Conservation (phyloP, 768 basidiomycete genomes). For the Pleurotus salmoneostramineus region DNA sequence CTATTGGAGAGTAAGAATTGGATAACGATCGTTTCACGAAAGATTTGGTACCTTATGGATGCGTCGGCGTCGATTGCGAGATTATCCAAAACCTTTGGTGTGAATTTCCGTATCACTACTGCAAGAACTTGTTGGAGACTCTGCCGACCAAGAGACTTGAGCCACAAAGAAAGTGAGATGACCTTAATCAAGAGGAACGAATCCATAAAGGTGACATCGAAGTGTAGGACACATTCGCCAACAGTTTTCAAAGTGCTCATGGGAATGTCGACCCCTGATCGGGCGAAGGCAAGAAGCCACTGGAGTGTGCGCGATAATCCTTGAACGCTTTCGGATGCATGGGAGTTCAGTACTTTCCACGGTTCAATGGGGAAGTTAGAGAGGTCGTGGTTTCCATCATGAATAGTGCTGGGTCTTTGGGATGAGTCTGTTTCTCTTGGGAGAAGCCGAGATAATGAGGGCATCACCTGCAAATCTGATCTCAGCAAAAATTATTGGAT, state of each 20-base stretch:
- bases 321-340: constrained; percentile 35
- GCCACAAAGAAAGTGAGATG: constrained; percentile 55
- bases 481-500: neutral
- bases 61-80: constrained; percentile 25
- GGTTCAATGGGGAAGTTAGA: constrained; percentile 38
- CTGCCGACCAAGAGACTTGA: constrained; percentile 54
- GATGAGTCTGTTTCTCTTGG: constrained; percentile 45
- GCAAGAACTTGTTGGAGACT: constrained; percentile 51
- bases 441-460: constrained; percentile 55
- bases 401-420: constrained; percentile 32
- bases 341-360: constrained; percentile 44
- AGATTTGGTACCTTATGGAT: constrained; percentile 17
- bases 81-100: constrained; percentile 31
- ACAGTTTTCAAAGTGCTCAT: constrained; percentile 45
- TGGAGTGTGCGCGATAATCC: constrained; percentile 45
- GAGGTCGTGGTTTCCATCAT: neutral
- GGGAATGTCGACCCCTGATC: constrained; percentile 65
- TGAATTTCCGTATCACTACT: constrained; percentile 20
- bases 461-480: constrained; percentile 35
- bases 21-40: neutral
- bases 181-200: constrained; percentile 50
- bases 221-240: constrained; percentile 32
- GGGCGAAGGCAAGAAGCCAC: constrained; percentile 60
- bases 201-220: constrained; percentile 36
- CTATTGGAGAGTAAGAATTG: constrained; percentile 17